Conservation (phyloP, 2,329 filamentous ascomycete species). For the Fusarium sp. region DNA sequence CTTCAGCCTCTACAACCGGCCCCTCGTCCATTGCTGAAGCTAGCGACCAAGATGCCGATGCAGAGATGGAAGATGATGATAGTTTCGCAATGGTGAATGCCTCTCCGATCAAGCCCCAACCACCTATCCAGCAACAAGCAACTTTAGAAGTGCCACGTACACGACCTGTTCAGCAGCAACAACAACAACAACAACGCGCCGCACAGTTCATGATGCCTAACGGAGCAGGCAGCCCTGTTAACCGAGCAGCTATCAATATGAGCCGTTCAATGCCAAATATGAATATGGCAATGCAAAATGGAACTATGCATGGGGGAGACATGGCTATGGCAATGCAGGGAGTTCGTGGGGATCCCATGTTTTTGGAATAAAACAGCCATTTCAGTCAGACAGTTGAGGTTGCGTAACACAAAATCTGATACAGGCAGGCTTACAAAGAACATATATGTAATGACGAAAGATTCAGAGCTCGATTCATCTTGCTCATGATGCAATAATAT, state of each 20-base stretch:
- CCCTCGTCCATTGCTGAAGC: conserved; percentile 59
- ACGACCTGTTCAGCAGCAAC: conserved; percentile 48
- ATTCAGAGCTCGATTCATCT: conserved; percentile 37
- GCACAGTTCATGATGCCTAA: conserved; percentile 57
- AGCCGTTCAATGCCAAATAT: conserved; percentile 60
- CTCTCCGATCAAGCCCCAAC: conserved; percentile 52
- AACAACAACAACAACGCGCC: conserved; percentile 51
- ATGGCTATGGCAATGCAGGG: conserved; percentile 60
- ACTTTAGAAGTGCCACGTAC: conserved; percentile 58
- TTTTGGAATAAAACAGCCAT: conserved; percentile 57
- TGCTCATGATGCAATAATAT: conserved; percentile 49
- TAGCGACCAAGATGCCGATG: conserved; percentile 57
- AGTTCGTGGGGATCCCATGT: conserved; percentile 62
- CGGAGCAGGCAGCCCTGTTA: conserved; percentile 50
- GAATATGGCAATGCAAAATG: conserved; percentile 55
- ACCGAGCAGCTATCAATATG: conserved; percentile 53
- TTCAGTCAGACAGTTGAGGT: background rate
- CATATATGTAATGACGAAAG: conserved; percentile 48
- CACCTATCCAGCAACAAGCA: conserved; percentile 54
- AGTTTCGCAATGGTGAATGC: conserved; percentile 63
- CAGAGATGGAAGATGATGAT: conserved; percentile 70
- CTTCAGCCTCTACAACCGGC: conserved; percentile 49
- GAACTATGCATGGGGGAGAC: conserved; percentile 55
- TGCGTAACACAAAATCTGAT: conserved; percentile 9
- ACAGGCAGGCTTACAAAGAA: conserved; percentile 12